phyloP scores from a whole-genome alignment of 2,329 filamentous ascomycete genomes.

The Colletotrichum sp. region DNA sequence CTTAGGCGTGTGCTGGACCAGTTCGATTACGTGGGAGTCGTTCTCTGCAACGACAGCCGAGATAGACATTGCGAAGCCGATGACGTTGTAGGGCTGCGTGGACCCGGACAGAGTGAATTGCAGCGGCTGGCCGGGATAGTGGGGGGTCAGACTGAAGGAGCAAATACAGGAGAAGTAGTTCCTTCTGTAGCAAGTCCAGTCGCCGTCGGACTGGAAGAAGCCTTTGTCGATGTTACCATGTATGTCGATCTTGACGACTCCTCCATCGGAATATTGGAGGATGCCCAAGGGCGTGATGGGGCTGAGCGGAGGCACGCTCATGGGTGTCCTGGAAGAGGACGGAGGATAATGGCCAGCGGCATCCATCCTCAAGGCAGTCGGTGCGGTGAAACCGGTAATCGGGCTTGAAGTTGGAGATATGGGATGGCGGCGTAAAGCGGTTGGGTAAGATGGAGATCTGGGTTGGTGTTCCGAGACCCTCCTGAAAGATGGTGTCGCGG shows the following conservation, averaged over 20 bases:
- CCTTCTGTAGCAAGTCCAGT: slow-evolving; percentile 91
- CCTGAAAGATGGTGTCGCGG: slow-evolving; percentile 55
- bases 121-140: slow-evolving; percentile 49
- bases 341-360: slow-evolving; percentile 36
- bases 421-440: slow-evolving; percentile 53
- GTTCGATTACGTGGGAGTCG: slow-evolving; percentile 76
- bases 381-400: slow-evolving; percentile 23
- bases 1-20: slow-evolving; percentile 92
- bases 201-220: slow-evolving; percentile 80
- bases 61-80: slow-evolving; percentile 82
- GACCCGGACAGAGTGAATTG: slow-evolving; percentile 57
- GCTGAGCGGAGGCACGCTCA: slow-evolving; percentile 58
- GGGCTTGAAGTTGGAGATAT: slow-evolving; percentile 58
- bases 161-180: slow-evolving; percentile 91
- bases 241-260: slow-evolving; percentile 72
- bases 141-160: slow-evolving; percentile 73
- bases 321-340: slow-evolving; percentile 36
- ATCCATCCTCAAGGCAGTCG: slow-evolving; percentile 17
- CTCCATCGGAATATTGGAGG: slow-evolving; percentile 63
- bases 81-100: slow-evolving; percentile 66
- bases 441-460: slow-evolving; percentile 57
- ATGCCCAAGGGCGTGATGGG: slow-evolving; percentile 58
- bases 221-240: slow-evolving; percentile 86
- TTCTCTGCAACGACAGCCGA: slow-evolving; percentile 82
- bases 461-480: slow-evolving; percentile 52